Evolutionary conservation across 192 early-diverging fungal species (phyloP).

Genomic region (Coemansia sp.): DNA sequence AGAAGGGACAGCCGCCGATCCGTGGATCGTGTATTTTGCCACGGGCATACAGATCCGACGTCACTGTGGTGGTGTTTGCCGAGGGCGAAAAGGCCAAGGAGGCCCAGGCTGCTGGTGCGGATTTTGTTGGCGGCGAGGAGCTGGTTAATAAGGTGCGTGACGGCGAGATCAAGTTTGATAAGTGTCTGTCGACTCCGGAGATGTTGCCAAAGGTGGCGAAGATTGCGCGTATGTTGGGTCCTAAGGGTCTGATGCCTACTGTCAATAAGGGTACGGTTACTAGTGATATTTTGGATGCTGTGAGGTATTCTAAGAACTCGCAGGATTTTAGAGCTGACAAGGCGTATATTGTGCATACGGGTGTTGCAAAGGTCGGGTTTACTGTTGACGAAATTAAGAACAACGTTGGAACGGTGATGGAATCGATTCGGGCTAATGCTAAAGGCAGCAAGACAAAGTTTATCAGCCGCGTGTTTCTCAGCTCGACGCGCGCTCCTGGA

Average conservation of each 20-base stretch:
- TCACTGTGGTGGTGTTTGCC: constrained; percentile 81
- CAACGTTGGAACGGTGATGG: constrained; percentile 64
- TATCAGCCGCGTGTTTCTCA: constrained; percentile 64
- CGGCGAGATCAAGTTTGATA: constrained; percentile 76
- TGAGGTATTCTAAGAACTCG: constrained; percentile 65
- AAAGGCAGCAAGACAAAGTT: constrained; percentile 52
- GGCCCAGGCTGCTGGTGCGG: constrained; percentile 78
- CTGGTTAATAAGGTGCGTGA: constrained; percentile 70
- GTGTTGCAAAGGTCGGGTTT: constrained; percentile 52
- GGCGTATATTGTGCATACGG: constrained; percentile 68
- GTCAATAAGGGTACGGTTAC: constrained; percentile 84
- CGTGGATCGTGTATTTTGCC: constrained; percentile 79
- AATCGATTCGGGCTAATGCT: constrained; percentile 62
- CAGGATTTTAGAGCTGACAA: constrained; percentile 80
- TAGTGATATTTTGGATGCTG: constrained; percentile 67
- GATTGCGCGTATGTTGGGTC: constrained; percentile 88
- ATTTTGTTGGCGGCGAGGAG: constrained; percentile 85
- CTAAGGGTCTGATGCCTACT: constrained; percentile 96
- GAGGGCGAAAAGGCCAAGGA: constrained; percentile 81
- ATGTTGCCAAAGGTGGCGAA: constrained; percentile 88
- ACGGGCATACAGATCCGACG: constrained; percentile 57
- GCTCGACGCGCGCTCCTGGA: constrained; percentile 72
- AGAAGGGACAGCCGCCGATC: constrained; percentile 79
- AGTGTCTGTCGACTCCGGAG: constrained; percentile 82
- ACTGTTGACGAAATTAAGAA: constrained; percentile 37